phyloP scores from a whole-genome alignment of 768 basidiomycete genomes.

The Suillus subaureus region DNA sequence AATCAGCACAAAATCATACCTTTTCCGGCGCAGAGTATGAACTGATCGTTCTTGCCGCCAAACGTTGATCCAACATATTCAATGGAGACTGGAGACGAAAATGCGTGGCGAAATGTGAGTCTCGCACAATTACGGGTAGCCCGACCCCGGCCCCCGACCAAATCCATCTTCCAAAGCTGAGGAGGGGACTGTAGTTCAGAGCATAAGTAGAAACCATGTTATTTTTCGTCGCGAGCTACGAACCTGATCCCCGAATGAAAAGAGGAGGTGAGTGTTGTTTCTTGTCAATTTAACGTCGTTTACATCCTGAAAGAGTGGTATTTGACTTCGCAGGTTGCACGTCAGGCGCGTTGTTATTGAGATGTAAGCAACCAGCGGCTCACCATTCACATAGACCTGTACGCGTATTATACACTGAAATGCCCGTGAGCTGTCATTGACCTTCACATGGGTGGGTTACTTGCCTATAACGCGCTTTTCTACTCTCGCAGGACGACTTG shows the following conservation, averaged over 20 bases:
- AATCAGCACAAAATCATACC: slow-evolving; percentile 36
- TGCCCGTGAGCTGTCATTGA: not conserved
- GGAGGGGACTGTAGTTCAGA: slow-evolving; percentile 56
- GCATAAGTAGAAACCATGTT: not conserved
- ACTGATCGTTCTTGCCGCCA: slow-evolving; percentile 76
- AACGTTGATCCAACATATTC: slow-evolving; percentile 86
- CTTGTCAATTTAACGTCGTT: slow-evolving; percentile 51
- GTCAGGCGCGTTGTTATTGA: not conserved
- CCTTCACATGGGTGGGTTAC: slow-evolving; percentile 15
- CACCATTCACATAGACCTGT: slow-evolving; percentile 48
- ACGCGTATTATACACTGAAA: slow-evolving; percentile 50
- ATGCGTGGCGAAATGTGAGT: slow-evolving; percentile 59
- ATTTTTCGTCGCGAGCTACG: not conserved
- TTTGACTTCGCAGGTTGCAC: slow-evolving; percentile 41
- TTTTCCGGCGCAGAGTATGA: slow-evolving; percentile 80
- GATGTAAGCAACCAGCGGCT: slow-evolving; percentile 12
- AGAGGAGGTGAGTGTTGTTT: slow-evolving; percentile 44
- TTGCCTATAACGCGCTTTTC: slow-evolving; percentile 57
- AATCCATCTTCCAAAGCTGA: slow-evolving; percentile 74
- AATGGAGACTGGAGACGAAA: slow-evolving; percentile 67
- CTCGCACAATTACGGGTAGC: slow-evolving; percentile 38
- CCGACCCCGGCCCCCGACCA: slow-evolving; percentile 50
- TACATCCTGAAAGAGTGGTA: slow-evolving; percentile 55
- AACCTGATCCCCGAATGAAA: slow-evolving; percentile 27
- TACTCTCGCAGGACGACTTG: slow-evolving; percentile 48